Evolutionary conservation across 129 eudicot genomes (phyloP), one percentile per base, ranked within the genome.

Genomic region (Helianthus annuus): DNA sequence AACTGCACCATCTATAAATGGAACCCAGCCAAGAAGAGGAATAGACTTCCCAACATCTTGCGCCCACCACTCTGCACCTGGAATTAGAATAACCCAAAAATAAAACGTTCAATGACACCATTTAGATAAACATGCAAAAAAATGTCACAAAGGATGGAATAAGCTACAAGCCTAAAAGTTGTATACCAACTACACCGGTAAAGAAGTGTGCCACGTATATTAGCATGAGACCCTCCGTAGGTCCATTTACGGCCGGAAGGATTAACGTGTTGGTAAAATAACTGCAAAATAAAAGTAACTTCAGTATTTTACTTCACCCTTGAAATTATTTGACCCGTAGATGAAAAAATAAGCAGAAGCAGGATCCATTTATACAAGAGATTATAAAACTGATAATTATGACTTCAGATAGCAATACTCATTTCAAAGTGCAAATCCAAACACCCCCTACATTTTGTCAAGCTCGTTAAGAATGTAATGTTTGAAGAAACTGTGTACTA

Each of bases 31-130:
- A 78, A 94, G 69, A 15, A 88, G 75, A 7, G 99, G 96, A 66
- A 94, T 53, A 63, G 96, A 90, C 78, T 85, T 84, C 72, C 97
- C 97, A 64, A 90, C 83, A 39, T 81, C 85, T 68, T 88, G 97
- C 36, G 85, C 96, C 99, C 99, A 94, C 97, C 99, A 94, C 76
- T 94, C 97, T 34, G 97, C 87, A 56, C 97, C 99, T 94, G 78
- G 64, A 76, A 83, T 64, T 56, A 17, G 49, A 54, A 63, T 17
- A 32, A 66, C 40, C 69, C 7, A 14, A 64, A 51, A 17, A 53
- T 64, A 53, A 65, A 39, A 39, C 32, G 64, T 56, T 19, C 55
- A 12, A 27, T 39, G 46, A 61, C 51, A 61, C 51, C 8, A 40
- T 29, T 36, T 32, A 2, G 49, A 69, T 19, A 13, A 19, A 45